Base-by-base conservation (phyloP, 2,329 filamentous ascomycete species). In the Aspergillus caelatus region DNA sequence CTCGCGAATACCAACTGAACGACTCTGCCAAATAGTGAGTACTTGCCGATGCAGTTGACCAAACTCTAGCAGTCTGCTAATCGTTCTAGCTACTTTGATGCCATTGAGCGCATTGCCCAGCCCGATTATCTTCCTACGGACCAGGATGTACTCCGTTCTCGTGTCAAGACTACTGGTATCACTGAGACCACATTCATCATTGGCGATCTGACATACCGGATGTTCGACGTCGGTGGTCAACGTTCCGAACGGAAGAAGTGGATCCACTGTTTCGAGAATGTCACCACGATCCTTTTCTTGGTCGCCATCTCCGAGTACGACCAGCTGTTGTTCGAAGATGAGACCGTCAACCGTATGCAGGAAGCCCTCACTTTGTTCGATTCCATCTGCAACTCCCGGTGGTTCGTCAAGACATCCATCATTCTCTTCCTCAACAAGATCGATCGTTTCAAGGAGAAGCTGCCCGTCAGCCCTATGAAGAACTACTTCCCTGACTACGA, bases 211-310 rank as follows among this genome's bases (percentile, higher is more conserved):
- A 97, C 93, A 62, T 97, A 97, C 84, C 89, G 93, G 70, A 97
- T 97, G 94, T 97, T 97, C 81, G 94, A 97, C 75, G 94, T 97
- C 53, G 94, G 94, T 86, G 94, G 94, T 69, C 94, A 97, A 81
- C 88, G 94, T 78, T 97, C 93, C 8, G 94, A 97, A 82, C 90
- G 94, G 78, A 97, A 97, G 91, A 97, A 97, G 88, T 97, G 94
- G 94, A 97, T 97, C 72, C 94, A 97, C 84, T 97, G 94, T 83
- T 97, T 97, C 81, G 94, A 97, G 84, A 97, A 97, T 74, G 94
- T 97, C 74, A 97, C 93, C 10, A 96, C 94, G 11, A 96, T 97
- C 72, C 90, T 97, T 45, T 97, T 97, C 89, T 83, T 97, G 61
- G 94, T 97, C 70, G 94, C 94, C 80, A 97, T 97, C 72, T 97